Percentiles rank a stretch among this genome's conserved stretches.
Evolutionary conservation across 2,329 filamentous ascomycete species (phyloP).

Genomic region (Paramyrothecium roridum): DNA sequence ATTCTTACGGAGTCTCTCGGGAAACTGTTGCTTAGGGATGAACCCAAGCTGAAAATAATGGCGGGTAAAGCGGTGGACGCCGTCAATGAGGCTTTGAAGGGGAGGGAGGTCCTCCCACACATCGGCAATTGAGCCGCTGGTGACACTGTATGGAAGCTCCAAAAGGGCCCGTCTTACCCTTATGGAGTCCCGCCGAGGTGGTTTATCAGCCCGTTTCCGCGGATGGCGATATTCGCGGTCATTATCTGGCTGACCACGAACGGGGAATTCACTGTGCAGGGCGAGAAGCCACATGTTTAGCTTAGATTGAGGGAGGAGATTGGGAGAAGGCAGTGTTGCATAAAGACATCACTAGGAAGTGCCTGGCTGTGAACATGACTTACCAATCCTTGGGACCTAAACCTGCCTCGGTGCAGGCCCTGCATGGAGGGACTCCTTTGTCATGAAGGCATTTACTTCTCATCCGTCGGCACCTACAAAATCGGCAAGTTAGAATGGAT

Average conservation of each 20-base stretch:
- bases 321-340: background rate
- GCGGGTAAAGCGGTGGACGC: constrained; percentile 48
- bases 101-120: constrained; percentile 50
- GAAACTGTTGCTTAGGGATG: constrained; percentile 51
- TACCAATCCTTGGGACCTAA: constrained; percentile 48
- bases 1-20: constrained; percentile 42
- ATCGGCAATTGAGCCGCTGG: constrained; percentile 19
- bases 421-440: constrained; percentile 45
- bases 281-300: background rate
- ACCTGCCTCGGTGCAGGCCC: constrained; percentile 48
- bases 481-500: background rate
- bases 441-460: constrained; percentile 54
- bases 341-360: background rate
- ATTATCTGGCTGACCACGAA: constrained; percentile 49
- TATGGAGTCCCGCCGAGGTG: constrained; percentile 32
- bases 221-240: constrained; percentile 57
- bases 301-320: background rate
- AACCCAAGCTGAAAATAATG: constrained; percentile 60
- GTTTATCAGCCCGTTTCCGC: constrained; percentile 45
- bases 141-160: constrained; percentile 20
- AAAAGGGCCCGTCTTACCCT: constrained; percentile 31
- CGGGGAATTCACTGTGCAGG: constrained; percentile 43
- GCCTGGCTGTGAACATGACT: constrained; percentile 13
- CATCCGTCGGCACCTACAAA: constrained; percentile 49
- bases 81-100: constrained; percentile 46